phyloP scores from a whole-genome alignment of 148 eudicot genomes.

The Cornus controversa region DNA sequence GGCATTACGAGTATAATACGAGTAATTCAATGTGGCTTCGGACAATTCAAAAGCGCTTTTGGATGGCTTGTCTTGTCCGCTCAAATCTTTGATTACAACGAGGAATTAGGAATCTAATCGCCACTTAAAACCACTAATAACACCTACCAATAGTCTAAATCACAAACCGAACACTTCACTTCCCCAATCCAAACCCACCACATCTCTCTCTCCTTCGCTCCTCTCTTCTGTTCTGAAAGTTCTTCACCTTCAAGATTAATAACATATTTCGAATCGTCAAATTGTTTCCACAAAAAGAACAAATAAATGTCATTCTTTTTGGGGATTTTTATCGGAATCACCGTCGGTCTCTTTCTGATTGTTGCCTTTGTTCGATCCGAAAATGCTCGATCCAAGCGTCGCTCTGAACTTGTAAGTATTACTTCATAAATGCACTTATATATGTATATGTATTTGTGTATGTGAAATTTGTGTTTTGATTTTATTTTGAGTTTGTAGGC shows the following conservation, averaged over 20 bases:
- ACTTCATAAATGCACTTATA: not conserved
- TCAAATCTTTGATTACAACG: not conserved
- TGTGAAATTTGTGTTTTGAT: not conserved
- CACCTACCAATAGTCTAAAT: not conserved
- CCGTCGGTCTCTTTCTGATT: slow-evolving; percentile 55
- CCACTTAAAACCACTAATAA: not conserved
- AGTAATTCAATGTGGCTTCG: not conserved
- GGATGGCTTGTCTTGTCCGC: not conserved
- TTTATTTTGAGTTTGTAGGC: slow-evolving; percentile 43
- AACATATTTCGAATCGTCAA: no score
- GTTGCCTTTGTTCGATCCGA: slow-evolving; percentile 74
- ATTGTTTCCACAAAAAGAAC: no score
- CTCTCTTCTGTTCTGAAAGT: no score
- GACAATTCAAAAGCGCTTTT: not conserved
- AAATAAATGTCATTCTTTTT: slow-evolving; percentile 54
- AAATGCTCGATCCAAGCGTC: slow-evolving; percentile 73
- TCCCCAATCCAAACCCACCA: not conserved
- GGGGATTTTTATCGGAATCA: slow-evolving; percentile 56
- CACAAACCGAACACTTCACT: not conserved
- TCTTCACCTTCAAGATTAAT: no score
- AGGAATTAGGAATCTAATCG: not conserved
- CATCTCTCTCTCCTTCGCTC: not conserved
- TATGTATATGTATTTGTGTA: not conserved
- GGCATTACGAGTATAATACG: not conserved
- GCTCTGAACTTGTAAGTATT: slow-evolving; percentile 62